Evolutionary conservation across 129 eudicot species (phyloP).

Genomic region (Lonicera japonica): DNA sequence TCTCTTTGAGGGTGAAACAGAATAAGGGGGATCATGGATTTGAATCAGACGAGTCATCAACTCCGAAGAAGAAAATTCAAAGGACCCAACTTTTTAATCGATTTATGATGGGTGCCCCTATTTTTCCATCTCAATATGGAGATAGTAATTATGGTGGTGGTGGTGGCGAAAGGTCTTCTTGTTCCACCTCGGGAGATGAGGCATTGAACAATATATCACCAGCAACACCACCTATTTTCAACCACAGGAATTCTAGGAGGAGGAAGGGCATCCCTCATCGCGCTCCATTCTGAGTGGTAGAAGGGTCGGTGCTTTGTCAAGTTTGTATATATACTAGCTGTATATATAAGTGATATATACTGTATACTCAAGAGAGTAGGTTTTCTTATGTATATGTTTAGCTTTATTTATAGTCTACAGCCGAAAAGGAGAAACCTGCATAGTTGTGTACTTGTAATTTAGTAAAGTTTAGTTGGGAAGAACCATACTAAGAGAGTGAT

Average conservation of each 20-base stretch:
- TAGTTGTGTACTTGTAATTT: too few species aligned
- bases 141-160: slow-evolving; percentile 5
- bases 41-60: slow-evolving; percentile 47
- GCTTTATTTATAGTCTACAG: too few species aligned
- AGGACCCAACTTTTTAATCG: slow-evolving; percentile 25
- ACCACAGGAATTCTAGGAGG: slow-evolving; percentile 55
- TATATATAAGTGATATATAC: too few species aligned
- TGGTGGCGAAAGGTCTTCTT: slow-evolving; percentile 21
- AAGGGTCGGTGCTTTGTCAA: too few species aligned
- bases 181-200: slow-evolving; percentile 49
- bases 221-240: slow-evolving; percentile 57
- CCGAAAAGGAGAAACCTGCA: too few species aligned
- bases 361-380: too few species aligned
- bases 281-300: slow-evolving; percentile 59
- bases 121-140: slow-evolving; percentile 20
- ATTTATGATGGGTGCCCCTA: slow-evolving; percentile 18
- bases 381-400: too few species aligned
- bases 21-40: slow-evolving; percentile 24
- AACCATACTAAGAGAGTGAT: too few species aligned
- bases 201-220: slow-evolving; percentile 43
- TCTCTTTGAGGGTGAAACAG: slow-evolving; percentile 37
- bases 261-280: slow-evolving; percentile 86
- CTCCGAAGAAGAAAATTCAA: slow-evolving; percentile 56
- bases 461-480: too few species aligned
- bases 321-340: too few species aligned